Base-by-base conservation (phyloP, 2,329 filamentous ascomycete genomes). In the Epichloe elymi region DNA sequence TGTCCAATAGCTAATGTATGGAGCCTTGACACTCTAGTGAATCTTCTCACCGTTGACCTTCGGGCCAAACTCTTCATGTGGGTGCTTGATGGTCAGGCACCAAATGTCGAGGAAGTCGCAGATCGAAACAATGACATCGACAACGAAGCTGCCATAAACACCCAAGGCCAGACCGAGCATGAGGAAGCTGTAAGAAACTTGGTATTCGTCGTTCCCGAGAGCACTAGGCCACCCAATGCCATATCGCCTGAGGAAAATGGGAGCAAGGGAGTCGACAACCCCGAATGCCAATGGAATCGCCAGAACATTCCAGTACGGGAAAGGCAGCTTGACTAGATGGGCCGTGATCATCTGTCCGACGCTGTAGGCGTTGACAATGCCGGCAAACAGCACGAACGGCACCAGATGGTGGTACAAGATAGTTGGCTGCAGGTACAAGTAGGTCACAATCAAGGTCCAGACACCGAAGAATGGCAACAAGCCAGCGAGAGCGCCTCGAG, bases 51-150 rank as follows among this genome's bases (percentile, higher is more conserved):
- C 65, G 41, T 63, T 66, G 33, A 65, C 58, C 44, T 59, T 51
- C n/a, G 39, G 15, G 15, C 10, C 48, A 23, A 58, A 68, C 60
- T 78, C 75, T 23, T 74, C 70, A 56, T 76, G 74, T 20, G 79
- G 80, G 60, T 97, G 83, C 78, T 98, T 98, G 71, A 98, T 98
- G 1, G 87, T 95, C 65, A 98, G 74, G 65, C 93, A 98, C 88
- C 89, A 97, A 58, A 98, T 98, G 65, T 98, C 93, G 54, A 97
- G 76, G 66, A 95, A 95, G 66, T 98, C 93, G 70, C 93, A 98
- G 60, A 98, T 97, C 33, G 88, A 94, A 53, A 93, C 88, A 58
- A 98, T 96, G 51, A 97, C 90, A 65, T 97, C 93, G 35, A 95
- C 86, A 51, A 97, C 88, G 66, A 98, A 98, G 67, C 89, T 95